These are phyloP conservation scores for Hordeum vulgare DNA, from an alignment of 176 grass and related monocot species.

Conservation along the genomic window DNA sequence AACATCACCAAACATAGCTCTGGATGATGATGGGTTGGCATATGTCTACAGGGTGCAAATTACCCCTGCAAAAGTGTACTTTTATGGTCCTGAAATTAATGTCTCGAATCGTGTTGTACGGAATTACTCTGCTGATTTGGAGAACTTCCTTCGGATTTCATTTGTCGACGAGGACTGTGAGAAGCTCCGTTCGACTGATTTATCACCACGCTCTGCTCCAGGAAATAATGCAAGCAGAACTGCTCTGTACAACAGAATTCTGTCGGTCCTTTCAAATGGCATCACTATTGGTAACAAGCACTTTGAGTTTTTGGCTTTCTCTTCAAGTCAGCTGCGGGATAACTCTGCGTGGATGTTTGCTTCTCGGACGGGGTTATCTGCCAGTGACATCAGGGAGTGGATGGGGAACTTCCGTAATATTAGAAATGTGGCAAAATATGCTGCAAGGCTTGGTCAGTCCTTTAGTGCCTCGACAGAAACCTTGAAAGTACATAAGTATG, in stretches of 20 bases:
- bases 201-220: conserved; percentile 52
- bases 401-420: conserved; percentile 70
- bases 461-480: conserved; percentile 87
- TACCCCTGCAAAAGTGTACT: conserved; percentile 89
- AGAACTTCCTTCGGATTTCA: conserved; percentile 84
- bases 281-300: conserved; percentile 71
- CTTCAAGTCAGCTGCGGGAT: conserved; percentile 89
- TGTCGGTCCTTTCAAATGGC: conserved; percentile 65
- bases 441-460: conserved; percentile 87
- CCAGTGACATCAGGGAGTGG: conserved; percentile 64
- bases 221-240: conserved; percentile 34
- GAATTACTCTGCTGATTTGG: conserved; percentile 35
- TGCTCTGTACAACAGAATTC: conserved; percentile 63
- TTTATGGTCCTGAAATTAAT: conserved; percentile 81
- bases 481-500: conserved; percentile 40
- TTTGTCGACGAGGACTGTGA: conserved; percentile 86
- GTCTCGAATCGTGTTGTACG: conserved; percentile 85
- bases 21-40: conserved; percentile 63
- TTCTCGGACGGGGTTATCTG: conserved; percentile 38
- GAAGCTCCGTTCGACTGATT: conserved; percentile 65
- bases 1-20: conserved; percentile 41
- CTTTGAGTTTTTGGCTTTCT: conserved; percentile 93
- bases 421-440: conserved; percentile 94
- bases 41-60: conserved; percentile 81
- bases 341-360: conserved; percentile 97